Percentiles rank a stretch among this genome's conserved stretches.
phyloP scores from a whole-genome alignment of 768 basidiomycete species.

The Auricularia sp. region DNA sequence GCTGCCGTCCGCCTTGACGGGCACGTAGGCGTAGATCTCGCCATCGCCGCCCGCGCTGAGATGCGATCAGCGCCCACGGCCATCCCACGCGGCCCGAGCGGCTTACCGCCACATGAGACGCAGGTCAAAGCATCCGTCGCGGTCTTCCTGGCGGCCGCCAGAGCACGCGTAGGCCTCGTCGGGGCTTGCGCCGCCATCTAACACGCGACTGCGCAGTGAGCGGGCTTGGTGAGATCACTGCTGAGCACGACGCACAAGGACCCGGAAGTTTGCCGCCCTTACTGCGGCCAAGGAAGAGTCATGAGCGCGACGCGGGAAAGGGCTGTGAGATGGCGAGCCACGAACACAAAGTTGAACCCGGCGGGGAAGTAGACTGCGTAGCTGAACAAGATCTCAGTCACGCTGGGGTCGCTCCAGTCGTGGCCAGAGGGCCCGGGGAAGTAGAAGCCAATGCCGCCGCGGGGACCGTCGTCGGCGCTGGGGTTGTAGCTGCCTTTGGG shows the following conservation, averaged over 20 bases:
- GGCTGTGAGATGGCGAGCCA: conserved; percentile 46
- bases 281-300: not conserved
- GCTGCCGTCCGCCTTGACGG: conserved; percentile 39
- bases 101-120: conserved; percentile 64
- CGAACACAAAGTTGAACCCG: conserved; percentile 53
- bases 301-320: not conserved
- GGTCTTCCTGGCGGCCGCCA: conserved; percentile 48
- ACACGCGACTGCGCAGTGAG: not conserved
- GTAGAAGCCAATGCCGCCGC: conserved; percentile 67
- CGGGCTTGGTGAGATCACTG: not conserved
- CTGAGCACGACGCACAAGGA: conserved; percentile 37
- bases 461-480: conserved; percentile 24
- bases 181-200: conserved; percentile 38
- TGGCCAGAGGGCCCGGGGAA: conserved; percentile 50
- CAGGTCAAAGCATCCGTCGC: conserved; percentile 52
- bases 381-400: not conserved
- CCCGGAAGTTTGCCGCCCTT: conserved; percentile 67
- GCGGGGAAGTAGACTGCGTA: not conserved
- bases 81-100: not conserved
- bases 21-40: conserved; percentile 66
- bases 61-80: not conserved
- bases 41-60: conserved; percentile 41
- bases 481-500: conserved; percentile 52
- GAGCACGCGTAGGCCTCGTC: conserved; percentile 46
- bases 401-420: conserved; percentile 39